phyloP scores from a whole-genome alignment of 441 rosid genomes.

The Dalechampia spathulata region DNA sequence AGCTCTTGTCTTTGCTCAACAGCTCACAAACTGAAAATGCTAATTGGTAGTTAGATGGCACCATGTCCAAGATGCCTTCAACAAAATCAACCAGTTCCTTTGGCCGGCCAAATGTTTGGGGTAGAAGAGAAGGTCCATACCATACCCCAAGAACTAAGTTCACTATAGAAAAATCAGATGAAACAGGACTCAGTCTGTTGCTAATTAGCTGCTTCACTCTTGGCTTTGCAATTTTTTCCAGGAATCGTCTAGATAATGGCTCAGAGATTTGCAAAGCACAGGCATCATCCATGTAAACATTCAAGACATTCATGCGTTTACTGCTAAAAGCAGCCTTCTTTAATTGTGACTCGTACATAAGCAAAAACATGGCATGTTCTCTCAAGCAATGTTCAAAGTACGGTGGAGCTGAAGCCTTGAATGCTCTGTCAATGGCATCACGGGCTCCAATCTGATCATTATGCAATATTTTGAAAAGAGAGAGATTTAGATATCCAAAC shows the following conservation, averaged over 20 bases:
- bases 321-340: conserved; percentile 30
- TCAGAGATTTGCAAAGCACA: conserved; percentile 29
- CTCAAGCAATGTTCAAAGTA: conserved; percentile 50
- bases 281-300: conserved; percentile 43
- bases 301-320: conserved; percentile 44
- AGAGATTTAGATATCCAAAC: conserved; percentile 77
- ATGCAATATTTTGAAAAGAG: conserved; percentile 55
- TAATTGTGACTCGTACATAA: conserved; percentile 23
- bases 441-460: conserved; percentile 41
- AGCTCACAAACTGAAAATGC: conserved; percentile 58
- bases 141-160: conserved; percentile 65
- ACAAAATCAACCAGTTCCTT: conserved; percentile 78
- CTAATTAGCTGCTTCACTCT: conserved; percentile 53
- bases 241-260: conserved; percentile 64
- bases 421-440: conserved; percentile 51
- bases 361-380: conserved; percentile 65
- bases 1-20: conserved; percentile 24
- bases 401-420: conserved; percentile 40
- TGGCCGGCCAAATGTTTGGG: conserved; percentile 36
- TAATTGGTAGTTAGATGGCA: conserved; percentile 58
- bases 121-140: conserved; percentile 74
- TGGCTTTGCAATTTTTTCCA: conserved; percentile 46
- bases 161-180: conserved; percentile 40
- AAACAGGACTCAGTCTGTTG: conserved; percentile 50
- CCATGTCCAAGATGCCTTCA: conserved; percentile 58